Evolutionary conservation across 345 rosid genomes (phyloP).

Genomic region (Euphorbia tirucalli): DNA sequence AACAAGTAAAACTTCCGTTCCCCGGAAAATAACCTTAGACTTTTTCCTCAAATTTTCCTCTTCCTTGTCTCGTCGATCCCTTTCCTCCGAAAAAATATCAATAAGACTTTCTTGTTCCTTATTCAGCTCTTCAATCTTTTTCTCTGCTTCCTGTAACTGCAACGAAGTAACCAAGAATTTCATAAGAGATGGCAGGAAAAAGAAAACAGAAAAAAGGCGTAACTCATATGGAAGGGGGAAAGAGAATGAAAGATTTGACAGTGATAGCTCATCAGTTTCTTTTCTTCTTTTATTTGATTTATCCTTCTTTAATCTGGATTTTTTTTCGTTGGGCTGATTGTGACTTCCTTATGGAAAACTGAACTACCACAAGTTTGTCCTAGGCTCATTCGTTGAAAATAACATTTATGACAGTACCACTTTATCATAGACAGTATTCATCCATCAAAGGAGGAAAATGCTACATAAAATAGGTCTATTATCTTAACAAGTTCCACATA

Average conservation of each 20-base stretch:
- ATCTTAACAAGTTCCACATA: neutral
- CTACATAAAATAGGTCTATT: neutral
- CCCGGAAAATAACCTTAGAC: slow-evolving; percentile 47
- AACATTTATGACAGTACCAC: neutral
- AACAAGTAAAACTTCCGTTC: neutral
- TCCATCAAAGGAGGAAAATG: neutral
- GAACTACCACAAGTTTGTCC: neutral
- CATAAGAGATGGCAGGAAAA: neutral
- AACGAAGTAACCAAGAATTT: slow-evolving; percentile 6
- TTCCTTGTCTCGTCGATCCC: slow-evolving; percentile 61
- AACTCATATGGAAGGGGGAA: no score
- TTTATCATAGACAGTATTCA: neutral
- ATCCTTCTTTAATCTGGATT: neutral
- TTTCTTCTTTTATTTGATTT: neutral
- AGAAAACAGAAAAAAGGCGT: neutral
- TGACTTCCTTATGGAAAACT: neutral
- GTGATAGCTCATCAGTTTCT: neutral
- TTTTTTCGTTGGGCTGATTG: neutral
- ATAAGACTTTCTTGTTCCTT: slow-evolving; percentile 73
- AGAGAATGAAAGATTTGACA: neutral
- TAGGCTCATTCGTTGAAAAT: neutral
- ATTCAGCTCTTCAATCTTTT: slow-evolving; percentile 53
- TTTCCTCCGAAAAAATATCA: slow-evolving; percentile 70
- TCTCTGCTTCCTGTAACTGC: slow-evolving; percentile 50
- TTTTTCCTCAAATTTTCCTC: slow-evolving; percentile 67